Conservation (phyloP, 371 early-diverging fungal species). For the Syncephalastrum contaminatum region DNA sequence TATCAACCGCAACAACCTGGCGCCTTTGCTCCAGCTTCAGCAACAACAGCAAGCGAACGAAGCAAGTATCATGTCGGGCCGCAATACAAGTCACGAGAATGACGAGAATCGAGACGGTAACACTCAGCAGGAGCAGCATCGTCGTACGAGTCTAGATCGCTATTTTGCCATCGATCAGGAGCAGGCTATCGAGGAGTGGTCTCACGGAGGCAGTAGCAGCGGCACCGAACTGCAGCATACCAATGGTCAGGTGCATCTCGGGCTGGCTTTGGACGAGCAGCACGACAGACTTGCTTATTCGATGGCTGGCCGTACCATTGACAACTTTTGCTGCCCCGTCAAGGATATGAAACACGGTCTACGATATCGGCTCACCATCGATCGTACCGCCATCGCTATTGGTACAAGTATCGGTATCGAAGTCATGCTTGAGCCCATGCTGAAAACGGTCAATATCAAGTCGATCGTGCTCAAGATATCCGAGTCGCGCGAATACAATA, state of each 20-base stretch:
- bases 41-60: too few species aligned
- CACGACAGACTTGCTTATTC: conserved; percentile 32
- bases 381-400: conserved; percentile 42
- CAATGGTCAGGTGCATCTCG: neutral
- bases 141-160: conserved; percentile 13
- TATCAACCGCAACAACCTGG: conserved; percentile 11
- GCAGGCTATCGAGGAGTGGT: too few species aligned
- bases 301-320: conserved; percentile 25
- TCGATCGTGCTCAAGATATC: conserved; percentile 19
- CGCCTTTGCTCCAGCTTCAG: too few species aligned
- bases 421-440: conserved; percentile 31
- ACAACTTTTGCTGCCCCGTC: conserved; percentile 17
- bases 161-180: conserved; percentile 12
- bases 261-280: conserved; percentile 34
- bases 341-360: conserved; percentile 19
- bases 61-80: too few species aligned
- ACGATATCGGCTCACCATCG: conserved; percentile 32
- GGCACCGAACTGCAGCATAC: too few species aligned
- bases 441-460: conserved; percentile 13
- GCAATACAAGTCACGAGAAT: too few species aligned
- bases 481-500: conserved; percentile 26
- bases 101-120: too few species aligned
- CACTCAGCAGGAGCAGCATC: conserved; percentile 1
- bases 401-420: conserved; percentile 41
- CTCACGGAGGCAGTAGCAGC: too few species aligned